Conservation (phyloP, 164 flowering plant genomes). For the Piper longum region DNA sequence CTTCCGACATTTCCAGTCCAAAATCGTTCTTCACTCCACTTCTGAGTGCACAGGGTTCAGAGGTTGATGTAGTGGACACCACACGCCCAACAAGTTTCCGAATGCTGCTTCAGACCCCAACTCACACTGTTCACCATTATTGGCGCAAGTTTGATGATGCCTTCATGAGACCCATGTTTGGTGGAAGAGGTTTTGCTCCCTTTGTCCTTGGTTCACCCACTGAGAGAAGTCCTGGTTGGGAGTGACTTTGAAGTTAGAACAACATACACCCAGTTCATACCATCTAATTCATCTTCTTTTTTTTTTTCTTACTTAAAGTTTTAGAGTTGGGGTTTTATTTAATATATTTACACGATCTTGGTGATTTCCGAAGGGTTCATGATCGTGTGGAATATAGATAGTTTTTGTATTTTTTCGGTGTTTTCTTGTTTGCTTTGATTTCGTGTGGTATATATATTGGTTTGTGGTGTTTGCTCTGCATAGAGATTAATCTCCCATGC, state of each 20-base stretch:
- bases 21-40: slow-evolving; percentile 56
- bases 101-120: slow-evolving; percentile 45
- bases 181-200: slow-evolving; percentile 82
- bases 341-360: background rate
- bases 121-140: slow-evolving; percentile 62
- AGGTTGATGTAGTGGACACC: slow-evolving; percentile 18
- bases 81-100: slow-evolving; percentile 50
- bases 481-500: too few relatives aligned
- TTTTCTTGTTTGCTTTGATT: too few relatives aligned
- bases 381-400: background rate
- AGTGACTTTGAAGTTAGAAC: background rate
- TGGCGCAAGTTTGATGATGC: slow-evolving; percentile 84
- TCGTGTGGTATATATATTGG: too few relatives aligned
- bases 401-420: too few relatives aligned
- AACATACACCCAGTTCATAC: background rate
- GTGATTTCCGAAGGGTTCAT: background rate
- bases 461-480: too few relatives aligned
- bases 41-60: slow-evolving; percentile 41
- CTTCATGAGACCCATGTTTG: slow-evolving; percentile 85
- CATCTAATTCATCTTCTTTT: too few relatives aligned
- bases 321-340: background rate
- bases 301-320: too few relatives aligned
- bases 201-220: slow-evolving; percentile 77
- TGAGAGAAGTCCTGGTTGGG: slow-evolving; percentile 29
- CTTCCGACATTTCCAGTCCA: slow-evolving; percentile 48